Evolutionary conservation across 345 rosid genomes (phyloP).

Genomic region (Moricandia moricandioides): DNA sequence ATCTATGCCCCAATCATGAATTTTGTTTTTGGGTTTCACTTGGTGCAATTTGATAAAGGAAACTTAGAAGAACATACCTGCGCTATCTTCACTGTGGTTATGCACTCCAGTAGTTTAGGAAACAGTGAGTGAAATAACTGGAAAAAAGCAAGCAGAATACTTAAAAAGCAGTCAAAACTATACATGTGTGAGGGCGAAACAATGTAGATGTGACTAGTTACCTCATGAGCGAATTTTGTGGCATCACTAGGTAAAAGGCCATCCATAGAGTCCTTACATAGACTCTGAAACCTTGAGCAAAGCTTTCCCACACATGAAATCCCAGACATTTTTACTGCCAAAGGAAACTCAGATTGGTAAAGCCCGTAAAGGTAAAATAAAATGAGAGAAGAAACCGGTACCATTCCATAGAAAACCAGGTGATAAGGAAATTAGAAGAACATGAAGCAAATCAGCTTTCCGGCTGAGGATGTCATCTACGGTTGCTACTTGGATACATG

Average conservation of each 20-base stretch:
- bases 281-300: slow-evolving; percentile 52
- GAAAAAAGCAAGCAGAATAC: slow-evolving; percentile 29
- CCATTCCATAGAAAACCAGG: slow-evolving; percentile 87
- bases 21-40: too few species aligned
- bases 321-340: slow-evolving; percentile 74
- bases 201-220: slow-evolving; percentile 31
- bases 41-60: not conserved
- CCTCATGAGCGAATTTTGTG: slow-evolving; percentile 60
- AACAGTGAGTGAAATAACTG: slow-evolving; percentile 62
- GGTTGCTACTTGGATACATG: slow-evolving; percentile 66
- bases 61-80: slow-evolving; percentile 54
- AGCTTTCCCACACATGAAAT: slow-evolving; percentile 69
- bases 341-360: slow-evolving; percentile 20
- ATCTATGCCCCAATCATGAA: not conserved
- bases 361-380: not conserved
- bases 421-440: slow-evolving; percentile 48
- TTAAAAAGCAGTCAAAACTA: slow-evolving; percentile 14
- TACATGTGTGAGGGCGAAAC: not conserved
- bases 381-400: slow-evolving; percentile 37
- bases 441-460: slow-evolving; percentile 55
- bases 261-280: slow-evolving; percentile 42
- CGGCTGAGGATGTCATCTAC: slow-evolving; percentile 51
- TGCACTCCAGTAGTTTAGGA: slow-evolving; percentile 64
- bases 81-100: slow-evolving; percentile 75
- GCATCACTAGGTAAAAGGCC: slow-evolving; percentile 34